These are phyloP conservation scores for Heteromeles arbutifolia DNA, from an alignment of 306 rosid species.

Conservation along the genomic window DNA sequence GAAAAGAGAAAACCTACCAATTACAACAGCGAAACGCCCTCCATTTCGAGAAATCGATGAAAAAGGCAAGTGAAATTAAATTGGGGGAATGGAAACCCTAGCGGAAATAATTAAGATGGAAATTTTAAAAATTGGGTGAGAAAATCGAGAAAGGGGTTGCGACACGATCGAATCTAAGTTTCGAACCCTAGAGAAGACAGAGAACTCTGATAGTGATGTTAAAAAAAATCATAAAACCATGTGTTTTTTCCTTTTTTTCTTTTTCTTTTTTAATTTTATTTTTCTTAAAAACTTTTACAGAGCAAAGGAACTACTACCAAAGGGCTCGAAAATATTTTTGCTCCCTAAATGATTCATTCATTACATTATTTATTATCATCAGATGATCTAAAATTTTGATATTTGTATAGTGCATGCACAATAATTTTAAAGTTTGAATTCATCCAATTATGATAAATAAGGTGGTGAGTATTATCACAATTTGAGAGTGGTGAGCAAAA, in stretches of 20 bases:
- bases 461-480: too few species aligned
- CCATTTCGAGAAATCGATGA: slow-evolving; percentile 29
- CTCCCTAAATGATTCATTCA: too few species aligned
- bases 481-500: too few species aligned
- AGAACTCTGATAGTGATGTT: slow-evolving; percentile 45
- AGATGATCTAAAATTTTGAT: too few species aligned
- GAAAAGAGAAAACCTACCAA: not conserved
- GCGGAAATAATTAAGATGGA: slow-evolving; percentile 5
- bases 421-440: too few species aligned
- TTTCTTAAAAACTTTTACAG: not conserved
- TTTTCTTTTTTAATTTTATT: not conserved
- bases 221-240: not conserved
- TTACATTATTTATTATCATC: too few species aligned
- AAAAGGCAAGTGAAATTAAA: not conserved
- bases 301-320: too few species aligned
- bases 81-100: slow-evolving; percentile 46
- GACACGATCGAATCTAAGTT: slow-evolving; percentile 57
- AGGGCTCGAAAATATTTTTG: too few species aligned
- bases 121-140: slow-evolving; percentile 34
- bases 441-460: too few species aligned
- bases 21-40: not conserved
- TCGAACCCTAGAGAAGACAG: slow-evolving; percentile 39
- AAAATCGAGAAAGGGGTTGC: slow-evolving; percentile 47
- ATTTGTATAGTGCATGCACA: too few species aligned
- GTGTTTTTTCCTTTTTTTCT: not conserved